Base-by-base conservation (phyloP, 345 rosid genomes). In the Carallia pectinifolia region DNA sequence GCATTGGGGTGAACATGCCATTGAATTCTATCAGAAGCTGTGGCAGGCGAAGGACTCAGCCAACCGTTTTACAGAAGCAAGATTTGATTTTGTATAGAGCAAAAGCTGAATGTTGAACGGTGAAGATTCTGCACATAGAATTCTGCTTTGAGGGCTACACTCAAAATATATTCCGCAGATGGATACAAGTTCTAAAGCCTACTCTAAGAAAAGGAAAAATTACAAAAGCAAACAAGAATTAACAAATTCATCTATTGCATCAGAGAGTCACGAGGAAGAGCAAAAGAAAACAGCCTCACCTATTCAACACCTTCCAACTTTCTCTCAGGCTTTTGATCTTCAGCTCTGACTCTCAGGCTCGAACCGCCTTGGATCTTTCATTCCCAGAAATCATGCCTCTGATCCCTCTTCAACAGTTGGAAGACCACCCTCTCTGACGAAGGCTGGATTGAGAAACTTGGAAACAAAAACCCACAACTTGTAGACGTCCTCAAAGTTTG, bases 401-500 rank as follows among this genome's bases (percentile, higher is more conserved):
- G 79, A 70, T 66, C 81, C 90, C 81, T 94, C 98, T 69, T 83
- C 85, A 34, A 89, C 96, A 0, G 98, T 85, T 56, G 96, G 84
- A 65, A 90, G 90, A 66, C 85, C 71, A 50, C 91, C 91, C 58
- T 92, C 97, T 59, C 80, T 79, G 75, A 87, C 76, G 60, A 89
- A 92, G 31, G 80, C 69, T 0, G 98, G 88, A 76, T 92, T 85
- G 71, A 92, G 91, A 80, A 96, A 96, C 87, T 89, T 96, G 0
- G 98, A 91, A 54, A 89, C 89, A 58, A 96, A 92, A 48, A 80
- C 85, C 99, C 98, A 95, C 75, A 95, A 69, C 77, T 86, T 89
- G 84, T 89, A 88, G 54, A 95, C 99, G 80, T 95, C 99, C 78
- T 92, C 98, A 68, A 96, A 96, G 86, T 96, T 87, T 30, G 97